These are phyloP conservation scores for Phalaenopsis aphrodite DNA, from an alignment of 106 monocot species.

Conservation along the genomic window DNA sequence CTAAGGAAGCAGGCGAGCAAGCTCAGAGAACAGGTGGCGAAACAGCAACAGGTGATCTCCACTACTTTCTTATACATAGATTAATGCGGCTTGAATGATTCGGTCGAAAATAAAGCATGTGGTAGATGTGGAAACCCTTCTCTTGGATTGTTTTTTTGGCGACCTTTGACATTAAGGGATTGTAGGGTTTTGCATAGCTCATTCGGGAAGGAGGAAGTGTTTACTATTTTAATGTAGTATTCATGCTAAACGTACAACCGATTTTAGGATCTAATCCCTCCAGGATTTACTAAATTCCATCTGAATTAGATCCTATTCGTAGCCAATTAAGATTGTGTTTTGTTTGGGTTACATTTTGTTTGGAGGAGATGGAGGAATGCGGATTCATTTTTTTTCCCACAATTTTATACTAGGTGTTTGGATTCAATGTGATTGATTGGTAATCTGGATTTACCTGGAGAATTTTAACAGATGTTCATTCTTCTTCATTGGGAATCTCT, in stretches of 20 bases:
- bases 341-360: too few relatives aligned
- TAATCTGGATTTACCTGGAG: too few relatives aligned
- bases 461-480: too few relatives aligned
- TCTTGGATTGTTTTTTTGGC: not conserved
- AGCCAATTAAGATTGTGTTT: too few relatives aligned
- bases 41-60: slow-evolving; percentile 56
- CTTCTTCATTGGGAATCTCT: too few relatives aligned
- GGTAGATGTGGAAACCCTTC: not conserved
- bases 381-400: too few relatives aligned
- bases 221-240: not conserved
- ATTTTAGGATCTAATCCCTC: too few relatives aligned
- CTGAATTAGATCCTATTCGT: too few relatives aligned
- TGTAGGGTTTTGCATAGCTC: not conserved
- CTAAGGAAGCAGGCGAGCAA: slow-evolving; percentile 63
- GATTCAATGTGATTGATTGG: too few relatives aligned
- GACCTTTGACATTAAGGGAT: not conserved
- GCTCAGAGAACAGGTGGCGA: slow-evolving; percentile 60
- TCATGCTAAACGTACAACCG: not conserved
- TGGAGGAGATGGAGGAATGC: too few relatives aligned
- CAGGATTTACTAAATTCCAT: too few relatives aligned
- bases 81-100: not conserved
- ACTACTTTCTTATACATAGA: not conserved
- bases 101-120: not conserved
- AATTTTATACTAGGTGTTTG: too few relatives aligned
- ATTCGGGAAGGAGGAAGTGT: not conserved